A percentile compares a stretch with the other conserved stretches of the same genome.
phyloP scores from a whole-genome alignment of 2,329 filamentous ascomycete species.

The Lecanosticta acicola region DNA sequence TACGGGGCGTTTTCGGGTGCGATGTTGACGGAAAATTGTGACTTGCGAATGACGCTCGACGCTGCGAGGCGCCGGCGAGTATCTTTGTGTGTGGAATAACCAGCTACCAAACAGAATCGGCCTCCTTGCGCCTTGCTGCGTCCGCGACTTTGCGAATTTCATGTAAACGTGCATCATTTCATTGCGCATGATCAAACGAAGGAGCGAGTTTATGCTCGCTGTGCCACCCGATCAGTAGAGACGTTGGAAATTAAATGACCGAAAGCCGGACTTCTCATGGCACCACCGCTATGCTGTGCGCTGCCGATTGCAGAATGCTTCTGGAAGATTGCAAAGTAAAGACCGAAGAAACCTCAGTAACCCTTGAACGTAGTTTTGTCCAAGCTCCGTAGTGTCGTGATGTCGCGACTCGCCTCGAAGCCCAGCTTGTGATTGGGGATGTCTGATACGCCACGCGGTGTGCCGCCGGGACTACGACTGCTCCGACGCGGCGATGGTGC shows the following conservation, averaged over 20 bases:
- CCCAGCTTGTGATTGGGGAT: slow-evolving; percentile 36
- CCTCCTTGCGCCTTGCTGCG: no score
- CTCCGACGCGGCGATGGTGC: slow-evolving; percentile 24
- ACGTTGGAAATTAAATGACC: not conserved
- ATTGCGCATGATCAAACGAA: no score
- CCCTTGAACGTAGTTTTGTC: slow-evolving; percentile 34
- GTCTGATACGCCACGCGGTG: slow-evolving; percentile 29
- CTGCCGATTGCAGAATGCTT: not conserved
- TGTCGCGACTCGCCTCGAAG: slow-evolving; percentile 34
- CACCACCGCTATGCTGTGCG: not conserved
- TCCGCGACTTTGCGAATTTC: no score
- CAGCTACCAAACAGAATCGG: no score
- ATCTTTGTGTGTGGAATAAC: no score
- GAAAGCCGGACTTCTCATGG: not conserved
- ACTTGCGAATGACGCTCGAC: no score
- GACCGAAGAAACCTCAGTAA: not conserved
- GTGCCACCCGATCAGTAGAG: not conserved
- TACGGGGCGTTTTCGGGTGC: no score
- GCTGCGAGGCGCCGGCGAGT: no score
- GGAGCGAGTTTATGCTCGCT: not conserved
- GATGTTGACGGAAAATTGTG: no score
- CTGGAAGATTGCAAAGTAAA: not conserved
- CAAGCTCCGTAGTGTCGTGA: slow-evolving; percentile 33
- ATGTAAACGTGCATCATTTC: no score
- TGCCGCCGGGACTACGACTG: slow-evolving; percentile 29